Base-by-base conservation (phyloP, 2,329 filamentous ascomycete species). In the Tolypocladium album region DNA sequence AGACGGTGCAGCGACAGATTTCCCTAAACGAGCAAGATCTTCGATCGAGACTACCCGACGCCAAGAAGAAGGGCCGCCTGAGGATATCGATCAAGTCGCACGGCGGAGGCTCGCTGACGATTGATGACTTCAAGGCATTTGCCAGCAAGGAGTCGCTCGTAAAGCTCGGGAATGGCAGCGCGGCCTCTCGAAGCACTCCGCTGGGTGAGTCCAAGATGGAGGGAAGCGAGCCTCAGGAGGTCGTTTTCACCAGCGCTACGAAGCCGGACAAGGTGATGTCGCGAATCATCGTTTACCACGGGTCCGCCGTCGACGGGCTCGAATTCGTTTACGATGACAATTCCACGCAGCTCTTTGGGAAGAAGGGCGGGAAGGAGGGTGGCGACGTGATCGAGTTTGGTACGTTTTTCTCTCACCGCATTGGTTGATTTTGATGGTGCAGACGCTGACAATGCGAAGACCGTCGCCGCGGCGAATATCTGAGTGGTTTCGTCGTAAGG, bases 321-420 rank as follows among this genome's bases (percentile, higher is more conserved):
- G 93, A 97, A 71, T 97, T 99, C 73, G 80, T 89, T 61, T 97
- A 96, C 69, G 93, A 97, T 68, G 92, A 97, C 71, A 82, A 84
- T 20, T 88, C 89, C 1, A 88, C 81, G 59, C 91, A 97, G 70
- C 73, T 97, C 4, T 95, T 99, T 77, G 94, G 94, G 47, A 92
- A 90, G 68, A 80, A 82, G 59, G 88, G 88, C 15, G 89, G 88
- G 9, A 87, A 87, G 63, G 75, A 81, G 31, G 85, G 85, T 3
- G 87, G 88, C 1, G 86, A 88, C 68, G 82, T 86, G 55, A 96
- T 96, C 75, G 81, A 88, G 20, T 80, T 97, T 66, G 87, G 89
- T 90, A 76, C 74, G 85, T 73, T n/a, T 1, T 55, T 15, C 31
- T 22, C 17, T 31, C 31, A n/a, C 20, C 50, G 31, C 31, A 31